Base-by-base conservation (phyloP, 345 rosid genomes). In the Syzygium oleosum region DNA sequence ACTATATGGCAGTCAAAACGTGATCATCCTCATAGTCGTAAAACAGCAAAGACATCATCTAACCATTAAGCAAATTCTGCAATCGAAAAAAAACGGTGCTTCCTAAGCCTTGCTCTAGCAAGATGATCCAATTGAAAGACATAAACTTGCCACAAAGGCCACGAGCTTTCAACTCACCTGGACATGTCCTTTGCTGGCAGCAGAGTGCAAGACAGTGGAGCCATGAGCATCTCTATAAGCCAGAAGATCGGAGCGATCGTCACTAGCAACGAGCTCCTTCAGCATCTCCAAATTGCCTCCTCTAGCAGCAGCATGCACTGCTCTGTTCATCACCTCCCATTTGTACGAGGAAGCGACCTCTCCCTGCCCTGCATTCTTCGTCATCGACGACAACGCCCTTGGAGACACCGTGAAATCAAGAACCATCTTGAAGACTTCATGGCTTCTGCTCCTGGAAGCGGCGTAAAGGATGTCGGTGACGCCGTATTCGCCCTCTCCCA, bases 401-500 rank as follows among this genome's bases (percentile, higher is more conserved):
- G 97, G 98, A 7, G 91, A 91, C 63, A 92, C 92, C 10, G 94
- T 96, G 59, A 92, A 95, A 86, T 97, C 99, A 85, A 95, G 94
- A 7, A 96, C 85, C 43, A 95, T 85, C 92, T 91, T 92, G 90
- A 97, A 97, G 52, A 95, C 96, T 86, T 93, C 90, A 52, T 88
- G 84, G 85, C 92, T 94, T 89, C 89, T 94, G 88, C 99, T 94
- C 90, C 98, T 95, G 0, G 98, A 96, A 61, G 99, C 99, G 34
- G 96, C 99, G 90, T 95, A 97, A 54, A 96, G 91, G 21, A 95
- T 92, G 77, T 97, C 99, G 59, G 99, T 96, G 15, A 96, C 98
- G 31, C 99, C 99, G 87, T 94, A 97, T 86, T 97, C 99, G 88
- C 99, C 98, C 93, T 97, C 98, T 51, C 99, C 99, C 31, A 97